phyloP scores from a whole-genome alignment of 495 filamentous ascomycete genomes.

The Pseudevernia furfuracea region DNA sequence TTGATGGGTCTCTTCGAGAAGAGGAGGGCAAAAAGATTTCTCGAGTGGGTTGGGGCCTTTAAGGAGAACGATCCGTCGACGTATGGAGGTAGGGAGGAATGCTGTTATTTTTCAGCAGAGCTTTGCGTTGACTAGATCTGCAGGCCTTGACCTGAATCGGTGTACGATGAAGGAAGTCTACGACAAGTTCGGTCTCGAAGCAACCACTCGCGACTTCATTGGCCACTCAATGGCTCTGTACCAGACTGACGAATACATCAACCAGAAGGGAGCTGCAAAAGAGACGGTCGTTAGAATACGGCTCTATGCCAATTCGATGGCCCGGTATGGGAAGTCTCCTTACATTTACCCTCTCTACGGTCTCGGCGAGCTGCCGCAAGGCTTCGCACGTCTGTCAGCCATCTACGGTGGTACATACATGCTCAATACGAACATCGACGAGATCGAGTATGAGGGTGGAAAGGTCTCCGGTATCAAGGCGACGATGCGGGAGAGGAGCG shows the following conservation, averaged over 20 bases:
- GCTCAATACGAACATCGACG: conserved; percentile 90
- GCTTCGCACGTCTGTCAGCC: conserved; percentile 92
- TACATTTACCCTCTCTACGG: conserved; percentile 99
- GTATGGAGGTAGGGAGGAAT: conserved; percentile 40
- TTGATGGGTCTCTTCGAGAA: conserved; percentile 98
- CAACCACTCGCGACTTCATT: conserved; percentile 89
- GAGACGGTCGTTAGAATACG: conserved; percentile 89
- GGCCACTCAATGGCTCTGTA: conserved; percentile 98
- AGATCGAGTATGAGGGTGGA: conserved; percentile 69
- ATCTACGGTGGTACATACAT: conserved; percentile 99
- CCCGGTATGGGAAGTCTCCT: conserved; percentile 94
- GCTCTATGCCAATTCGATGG: conserved; percentile 96
- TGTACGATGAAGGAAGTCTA: conserved; percentile 96
- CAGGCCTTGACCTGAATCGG: conserved; percentile 70
- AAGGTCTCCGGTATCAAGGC: conserved; percentile 93
- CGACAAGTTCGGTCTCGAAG: conserved; percentile 90
- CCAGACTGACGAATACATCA: conserved; percentile 80
- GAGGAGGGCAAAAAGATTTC: conserved; percentile 88
- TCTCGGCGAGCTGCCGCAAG: conserved; percentile 93
- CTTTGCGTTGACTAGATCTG: conserved; percentile 14
- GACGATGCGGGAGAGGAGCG: conserved; percentile 78
- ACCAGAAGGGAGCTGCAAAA: conserved; percentile 59
- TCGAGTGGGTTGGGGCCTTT: conserved; percentile 93
- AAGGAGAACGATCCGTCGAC: conserved; percentile 74
- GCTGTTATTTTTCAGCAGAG: neutral